phyloP scores from a whole-genome alignment of 2,329 filamentous ascomycete genomes.

The Zymoseptoria brevis region DNA sequence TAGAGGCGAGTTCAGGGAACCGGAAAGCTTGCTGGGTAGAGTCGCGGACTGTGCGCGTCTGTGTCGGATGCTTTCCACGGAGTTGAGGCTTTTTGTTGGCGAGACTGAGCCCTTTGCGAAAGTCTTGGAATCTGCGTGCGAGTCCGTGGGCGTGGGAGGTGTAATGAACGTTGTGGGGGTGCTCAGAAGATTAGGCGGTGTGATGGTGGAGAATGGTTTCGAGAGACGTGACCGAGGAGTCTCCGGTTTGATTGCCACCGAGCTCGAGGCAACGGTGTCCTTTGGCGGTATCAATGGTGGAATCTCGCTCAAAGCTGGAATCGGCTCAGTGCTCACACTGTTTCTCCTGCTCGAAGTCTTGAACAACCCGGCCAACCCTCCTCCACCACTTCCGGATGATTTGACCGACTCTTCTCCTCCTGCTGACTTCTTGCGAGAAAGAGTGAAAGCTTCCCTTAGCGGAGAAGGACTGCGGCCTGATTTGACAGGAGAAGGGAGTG shows the following conservation, averaged over 20 bases:
- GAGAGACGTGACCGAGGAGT: not conserved
- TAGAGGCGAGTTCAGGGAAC: slow-evolving; percentile 60
- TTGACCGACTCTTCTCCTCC: slow-evolving; percentile 32
- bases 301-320: slow-evolving; percentile 1
- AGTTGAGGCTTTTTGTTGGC: slow-evolving; percentile 15
- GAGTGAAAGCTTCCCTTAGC: slow-evolving; percentile 61
- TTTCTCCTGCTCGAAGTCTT: slow-evolving; percentile 31
- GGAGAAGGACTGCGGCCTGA: slow-evolving; percentile 59
- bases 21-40: slow-evolving; percentile 78
- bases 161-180: slow-evolving; percentile 53
- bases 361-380: slow-evolving; percentile 37
- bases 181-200: slow-evolving; percentile 35
- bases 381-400: slow-evolving; percentile 36
- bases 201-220: slow-evolving; percentile 22
- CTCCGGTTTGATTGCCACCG: slow-evolving; percentile 17
- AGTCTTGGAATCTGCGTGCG: slow-evolving; percentile 10
- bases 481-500: slow-evolving; percentile 14
- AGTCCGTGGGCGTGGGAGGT: slow-evolving; percentile 54
- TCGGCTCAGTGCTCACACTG: slow-evolving; percentile 20
- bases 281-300: not conserved
- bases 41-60: slow-evolving; percentile 27
- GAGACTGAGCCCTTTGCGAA: slow-evolving; percentile 38
- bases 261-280: not conserved
- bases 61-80: slow-evolving; percentile 27
- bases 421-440: slow-evolving; percentile 41